Evolutionary conservation across 2,329 filamentous ascomycete species (phyloP).

Genomic region (Fusarium luffae): DNA sequence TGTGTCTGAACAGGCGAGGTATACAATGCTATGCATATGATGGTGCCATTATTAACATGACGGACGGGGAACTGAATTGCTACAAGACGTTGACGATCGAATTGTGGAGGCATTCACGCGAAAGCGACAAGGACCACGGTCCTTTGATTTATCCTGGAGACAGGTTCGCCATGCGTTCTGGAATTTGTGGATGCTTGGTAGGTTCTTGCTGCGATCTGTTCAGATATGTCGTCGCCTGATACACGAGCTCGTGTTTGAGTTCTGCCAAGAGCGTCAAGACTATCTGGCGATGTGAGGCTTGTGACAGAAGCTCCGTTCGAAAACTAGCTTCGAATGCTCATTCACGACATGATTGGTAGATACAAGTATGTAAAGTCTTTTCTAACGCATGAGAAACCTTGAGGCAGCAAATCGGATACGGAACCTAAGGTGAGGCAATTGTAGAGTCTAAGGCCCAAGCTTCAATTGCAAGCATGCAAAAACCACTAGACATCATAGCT

Average conservation of each 20-base stretch:
- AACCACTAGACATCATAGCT: conserved; percentile 3
- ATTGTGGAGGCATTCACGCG: conserved; percentile 38
- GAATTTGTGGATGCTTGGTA: conserved; percentile 34
- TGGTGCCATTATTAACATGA: conserved; percentile 28
- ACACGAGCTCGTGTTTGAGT: conserved; percentile 16
- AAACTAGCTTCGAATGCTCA: neutral
- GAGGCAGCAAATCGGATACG: conserved; percentile 22
- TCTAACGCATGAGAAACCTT: conserved; percentile 18
- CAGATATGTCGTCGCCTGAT: conserved; percentile 27
- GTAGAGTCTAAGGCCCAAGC: conserved; percentile 21
- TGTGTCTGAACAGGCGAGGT: conserved; percentile 8
- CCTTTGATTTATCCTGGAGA: conserved; percentile 15
- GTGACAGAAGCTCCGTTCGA: neutral
- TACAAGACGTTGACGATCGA: conserved; percentile 20
- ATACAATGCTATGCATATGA: conserved; percentile 14
- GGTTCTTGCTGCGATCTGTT: conserved; percentile 33
- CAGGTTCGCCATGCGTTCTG: conserved; percentile 39
- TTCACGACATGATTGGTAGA: neutral
- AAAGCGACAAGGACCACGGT: conserved; percentile 26
- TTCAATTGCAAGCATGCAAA: conserved; percentile 24
- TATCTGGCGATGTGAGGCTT: neutral
- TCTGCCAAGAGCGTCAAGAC: conserved; percentile 21
- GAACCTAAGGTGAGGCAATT: conserved; percentile 27
- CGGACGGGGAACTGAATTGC: conserved; percentile 5
- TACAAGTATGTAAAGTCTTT: conserved; percentile 8